These are phyloP conservation scores for Phlebopus sp. DNA, from an alignment of 1,284 basidiomycete genomes.

Conservation along the genomic window DNA sequence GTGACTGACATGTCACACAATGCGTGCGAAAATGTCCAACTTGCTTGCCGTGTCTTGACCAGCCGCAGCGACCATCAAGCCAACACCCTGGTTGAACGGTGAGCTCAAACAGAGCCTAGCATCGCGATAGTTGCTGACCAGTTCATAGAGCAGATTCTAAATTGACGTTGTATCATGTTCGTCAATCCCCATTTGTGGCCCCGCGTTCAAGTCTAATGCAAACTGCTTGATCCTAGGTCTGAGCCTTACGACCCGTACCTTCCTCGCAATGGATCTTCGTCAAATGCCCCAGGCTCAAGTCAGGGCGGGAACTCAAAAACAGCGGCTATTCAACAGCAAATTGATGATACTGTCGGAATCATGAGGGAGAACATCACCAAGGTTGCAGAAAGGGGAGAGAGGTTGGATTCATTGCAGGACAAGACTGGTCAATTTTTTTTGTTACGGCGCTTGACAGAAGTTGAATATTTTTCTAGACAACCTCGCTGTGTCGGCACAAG, in stretches of 20 bases:
- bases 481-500: slow-evolving; percentile 97
- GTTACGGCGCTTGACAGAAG: neutral
- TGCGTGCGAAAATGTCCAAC: no score
- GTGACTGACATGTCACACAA: neutral
- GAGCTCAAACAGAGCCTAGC: slow-evolving; percentile 9
- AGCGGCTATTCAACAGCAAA: slow-evolving; percentile 89
- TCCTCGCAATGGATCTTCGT: slow-evolving; percentile 72
- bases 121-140: neutral
- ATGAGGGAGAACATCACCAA: slow-evolving; percentile 98
- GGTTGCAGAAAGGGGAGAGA: slow-evolving; percentile 93
- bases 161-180: slow-evolving; percentile 20
- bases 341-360: slow-evolving; percentile 92
- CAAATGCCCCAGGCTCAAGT: slow-evolving; percentile 46
- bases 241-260: slow-evolving; percentile 97
- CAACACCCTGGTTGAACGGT: slow-evolving; percentile 13
- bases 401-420: slow-evolving; percentile 92
- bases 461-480: slow-evolving; percentile 61
- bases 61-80: slow-evolving; percentile 18
- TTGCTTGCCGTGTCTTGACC: no score
- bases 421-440: slow-evolving; percentile 76
- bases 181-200: slow-evolving; percentile 13
- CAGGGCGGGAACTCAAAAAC: slow-evolving; percentile 76
- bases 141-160: slow-evolving; percentile 6
- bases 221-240: slow-evolving; percentile 52
- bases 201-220: neutral